Base-by-base conservation (phyloP, 805 yeast species). In the Teunomyces funiuensis region DNA sequence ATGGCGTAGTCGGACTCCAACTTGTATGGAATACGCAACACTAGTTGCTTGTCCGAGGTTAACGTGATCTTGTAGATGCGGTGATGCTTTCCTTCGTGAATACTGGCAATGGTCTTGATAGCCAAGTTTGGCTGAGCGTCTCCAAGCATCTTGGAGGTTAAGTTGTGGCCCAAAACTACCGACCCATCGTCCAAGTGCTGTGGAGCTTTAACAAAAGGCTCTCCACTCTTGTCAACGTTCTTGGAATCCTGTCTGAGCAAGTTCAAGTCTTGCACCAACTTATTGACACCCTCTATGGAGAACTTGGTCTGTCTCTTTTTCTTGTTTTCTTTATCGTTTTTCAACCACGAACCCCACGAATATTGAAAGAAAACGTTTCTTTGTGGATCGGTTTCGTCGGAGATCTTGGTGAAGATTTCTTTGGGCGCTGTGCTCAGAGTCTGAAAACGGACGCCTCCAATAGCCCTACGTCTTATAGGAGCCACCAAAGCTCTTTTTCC, bases 341-440 rank as follows among this genome's bases (percentile, higher is more conserved):
- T 79, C 54, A 90, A 68, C 98, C 98, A 91, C 5, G 96, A 77
- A 36, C 99, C 99, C 95, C 98, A 91, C 2, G 93, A 73, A 60
- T 89, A 91, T 53, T 85, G 80, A 71, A 88, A 91, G 56, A 93
- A 87, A 31, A 79, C 72, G 42, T 76, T 77, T 62, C 90, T 74
- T 37, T 79, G 67, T 8, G 88, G 88, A 56, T 85, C 90, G 28
- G 71, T 64, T 42, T 79, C 77, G 52, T 83, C 84, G 20, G 75
- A 63, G 17, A 85, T 55, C 44, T 73, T 73, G 40, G 90, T 84
- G 57, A 58, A 70, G n/a, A 66, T 58, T 51, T 70, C 74, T 19
- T 49, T 51, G 8, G 75, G 74, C 22, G 55, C 33, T 15, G 40
- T 13, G 15, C 27, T 37, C 10, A 31, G 13, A 10, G 34, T 17